These are phyloP conservation scores for Pythium phragmiticola DNA, from an alignment of 352 stramenopile species.

Conservation along the genomic window DNA sequence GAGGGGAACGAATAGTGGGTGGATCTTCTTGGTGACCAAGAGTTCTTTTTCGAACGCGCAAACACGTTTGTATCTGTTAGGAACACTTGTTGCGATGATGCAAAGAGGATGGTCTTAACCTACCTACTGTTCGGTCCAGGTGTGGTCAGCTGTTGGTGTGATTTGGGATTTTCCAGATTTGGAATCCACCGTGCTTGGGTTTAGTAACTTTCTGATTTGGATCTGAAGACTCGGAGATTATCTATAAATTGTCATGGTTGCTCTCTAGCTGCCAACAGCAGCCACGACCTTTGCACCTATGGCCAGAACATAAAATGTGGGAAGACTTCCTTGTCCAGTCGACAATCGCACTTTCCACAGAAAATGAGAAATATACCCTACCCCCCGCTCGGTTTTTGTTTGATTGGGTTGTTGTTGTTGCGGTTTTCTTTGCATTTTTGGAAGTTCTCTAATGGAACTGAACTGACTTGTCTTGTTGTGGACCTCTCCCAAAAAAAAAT, in stretches of 20 bases:
- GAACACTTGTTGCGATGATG: not conserved
- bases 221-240: not conserved
- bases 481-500: not conserved
- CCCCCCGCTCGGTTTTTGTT: not conserved
- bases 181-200: too few species aligned
- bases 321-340: not conserved
- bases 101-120: not conserved
- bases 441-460: not conserved
- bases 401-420: not conserved
- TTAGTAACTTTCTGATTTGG: too few species aligned
- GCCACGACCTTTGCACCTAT: not conserved
- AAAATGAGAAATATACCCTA: not conserved
- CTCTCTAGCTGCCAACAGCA: not conserved
- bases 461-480: not conserved
- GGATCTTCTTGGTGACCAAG: not conserved
- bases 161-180: too few species aligned
- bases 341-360: not conserved
- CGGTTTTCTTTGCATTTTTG: not conserved
- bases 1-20: constrained; percentile 34
- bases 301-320: not conserved
- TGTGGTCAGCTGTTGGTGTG: too few species aligned
- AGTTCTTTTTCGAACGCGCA: constrained; percentile 14
- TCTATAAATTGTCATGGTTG: not conserved
- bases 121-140: too few species aligned
- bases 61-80: constrained; percentile 3